These are phyloP conservation scores for Candida berthetii DNA, from an alignment of 805 yeast species.

Conservation along the genomic window DNA sequence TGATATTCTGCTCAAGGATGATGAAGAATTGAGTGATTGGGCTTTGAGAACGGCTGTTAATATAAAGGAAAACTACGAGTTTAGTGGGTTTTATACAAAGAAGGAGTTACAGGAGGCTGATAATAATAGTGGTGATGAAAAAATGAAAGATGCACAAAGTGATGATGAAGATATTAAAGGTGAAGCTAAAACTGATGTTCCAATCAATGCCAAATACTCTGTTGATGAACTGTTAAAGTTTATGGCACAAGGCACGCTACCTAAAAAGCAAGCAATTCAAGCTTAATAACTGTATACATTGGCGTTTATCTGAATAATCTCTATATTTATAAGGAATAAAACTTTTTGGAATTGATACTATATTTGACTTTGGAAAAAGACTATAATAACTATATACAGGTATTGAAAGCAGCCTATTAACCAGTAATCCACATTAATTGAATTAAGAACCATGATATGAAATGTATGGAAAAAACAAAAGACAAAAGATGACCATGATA, in stretches of 20 bases:
- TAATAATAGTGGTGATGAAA: slow-evolving; percentile 7
- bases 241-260: slow-evolving; percentile 36
- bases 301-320: too few species aligned
- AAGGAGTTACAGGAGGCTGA: slow-evolving; percentile 32
- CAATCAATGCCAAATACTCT: slow-evolving; percentile 14
- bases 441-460: too few species aligned
- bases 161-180: slow-evolving; percentile 2
- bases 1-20: slow-evolving; percentile 24
- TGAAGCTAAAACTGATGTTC: too few species aligned
- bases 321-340: too few species aligned
- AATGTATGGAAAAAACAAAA: too few species aligned
- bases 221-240: slow-evolving; percentile 35
- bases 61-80: slow-evolving; percentile 48
- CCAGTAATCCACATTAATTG: too few species aligned
- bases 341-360: too few species aligned
- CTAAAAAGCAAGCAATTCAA: slow-evolving; percentile 1
- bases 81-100: slow-evolving; percentile 54
- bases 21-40: slow-evolving; percentile 67
- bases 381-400: too few species aligned
- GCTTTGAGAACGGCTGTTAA: slow-evolving; percentile 51
- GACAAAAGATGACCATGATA: too few species aligned
- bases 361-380: too few species aligned
- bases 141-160: slow-evolving; percentile 2
- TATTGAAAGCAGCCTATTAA: too few species aligned
- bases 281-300: too few species aligned